Base-by-base conservation (phyloP, 805 yeast genomes). In the Hanseniaspora singularis region DNA sequence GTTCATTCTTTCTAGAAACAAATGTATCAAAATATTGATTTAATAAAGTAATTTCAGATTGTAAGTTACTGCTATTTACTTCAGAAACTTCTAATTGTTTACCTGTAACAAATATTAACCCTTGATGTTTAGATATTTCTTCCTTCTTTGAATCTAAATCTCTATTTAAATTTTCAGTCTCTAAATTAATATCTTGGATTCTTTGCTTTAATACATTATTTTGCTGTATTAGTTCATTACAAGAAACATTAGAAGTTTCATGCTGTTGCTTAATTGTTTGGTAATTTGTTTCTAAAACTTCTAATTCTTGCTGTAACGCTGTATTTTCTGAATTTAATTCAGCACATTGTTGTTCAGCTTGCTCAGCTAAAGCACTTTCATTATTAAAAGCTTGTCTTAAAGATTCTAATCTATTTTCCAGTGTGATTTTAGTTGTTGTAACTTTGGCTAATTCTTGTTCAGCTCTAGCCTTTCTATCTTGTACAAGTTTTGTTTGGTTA, bases 361-460 rank as follows among this genome's bases (percentile, higher is more conserved):
- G 76, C 50, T 76, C 76, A 24, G 82, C 86, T 59, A 80, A 84
- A 51, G 74, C 70, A 6, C 80, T 82, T 60, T 89, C 96, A 49
- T 73, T 73, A 32, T 86, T 88, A 57, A 87, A 87, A 8, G 82
- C 73, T 0, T 74, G 66, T 54, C 84, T 74, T 55, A 88, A 69
- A 49, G 71, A 72, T 22, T 70, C 62, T 52, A 92, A 70, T 63
- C 84, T 84, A n/a, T 69, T 57, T 56, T 82, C 83, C 51, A 87
- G 81, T 14, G 81, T 84, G 40, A 71, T 69, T 61, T 86, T 87
- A 49, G 77, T 70, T 24, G 70, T 68, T 54, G 77, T 72, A 50
- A 84, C 77, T 49, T 74, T 72, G n/a, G 76, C 68, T 46, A 88
- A 69, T 57, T 89, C 96, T 49, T 73, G 76, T 57, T 80, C 86